A percentile compares a stretch with the other conserved stretches of the same genome.
Evolutionary conservation across 2,329 filamentous ascomycete genomes (phyloP).

Genomic region (Fusarium succisae): DNA sequence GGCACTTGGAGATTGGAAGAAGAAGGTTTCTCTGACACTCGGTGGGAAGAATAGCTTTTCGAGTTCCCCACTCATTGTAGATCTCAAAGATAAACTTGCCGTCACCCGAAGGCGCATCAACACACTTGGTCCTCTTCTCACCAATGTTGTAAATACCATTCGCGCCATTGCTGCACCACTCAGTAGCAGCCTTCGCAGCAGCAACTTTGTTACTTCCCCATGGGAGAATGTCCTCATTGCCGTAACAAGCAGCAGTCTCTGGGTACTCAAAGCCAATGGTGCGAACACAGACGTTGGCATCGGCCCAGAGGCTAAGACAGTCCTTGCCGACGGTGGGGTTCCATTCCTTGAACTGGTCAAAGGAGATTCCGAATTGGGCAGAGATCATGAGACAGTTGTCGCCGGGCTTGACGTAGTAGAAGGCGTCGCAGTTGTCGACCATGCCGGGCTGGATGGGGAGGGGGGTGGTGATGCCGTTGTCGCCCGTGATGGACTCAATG

Average conservation of each 20-base stretch:
- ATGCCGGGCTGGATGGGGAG: constrained; percentile 16
- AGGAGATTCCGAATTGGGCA: background rate
- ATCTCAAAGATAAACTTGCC: constrained; percentile 16
- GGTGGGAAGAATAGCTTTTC: background rate
- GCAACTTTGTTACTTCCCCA: constrained; percentile 22
- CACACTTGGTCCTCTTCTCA: constrained; percentile 2
- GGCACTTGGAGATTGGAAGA: constrained; percentile 3
- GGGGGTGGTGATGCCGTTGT: constrained; percentile 14
- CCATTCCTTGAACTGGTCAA: constrained; percentile 6
- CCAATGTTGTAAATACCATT: background rate
- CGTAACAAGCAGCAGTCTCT: background rate
- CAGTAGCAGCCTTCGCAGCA: background rate
- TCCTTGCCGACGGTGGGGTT: background rate
- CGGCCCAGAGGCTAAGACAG: background rate
- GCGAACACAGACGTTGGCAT: background rate
- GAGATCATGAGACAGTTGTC: background rate
- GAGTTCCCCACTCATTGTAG: constrained; percentile 10
- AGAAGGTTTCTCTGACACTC: background rate
- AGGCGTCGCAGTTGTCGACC: constrained; percentile 8
- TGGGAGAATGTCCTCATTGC: accelerated
- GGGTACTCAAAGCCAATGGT: constrained; percentile 8
- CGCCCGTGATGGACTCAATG: background rate
- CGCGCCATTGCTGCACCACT: constrained; percentile 7
- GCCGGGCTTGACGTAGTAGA: background rate
- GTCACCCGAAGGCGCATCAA: background rate